Conservation (phyloP, 305 asterid genomes). For the Salvia sclarea region DNA sequence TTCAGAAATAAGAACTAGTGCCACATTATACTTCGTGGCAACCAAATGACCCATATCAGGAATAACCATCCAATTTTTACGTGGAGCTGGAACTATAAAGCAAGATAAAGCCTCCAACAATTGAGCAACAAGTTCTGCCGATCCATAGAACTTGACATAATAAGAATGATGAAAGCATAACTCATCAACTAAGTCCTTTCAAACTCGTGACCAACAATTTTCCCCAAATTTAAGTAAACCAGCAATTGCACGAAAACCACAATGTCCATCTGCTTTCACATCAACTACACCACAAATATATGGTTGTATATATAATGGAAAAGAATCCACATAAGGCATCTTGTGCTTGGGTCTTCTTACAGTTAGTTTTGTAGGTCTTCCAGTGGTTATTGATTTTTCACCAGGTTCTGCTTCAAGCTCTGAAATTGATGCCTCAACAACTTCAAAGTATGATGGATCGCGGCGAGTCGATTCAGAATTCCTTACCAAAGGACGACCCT, state of each 20-base stretch:
- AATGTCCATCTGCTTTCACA: neutral
- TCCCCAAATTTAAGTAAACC: neutral
- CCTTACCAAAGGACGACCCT: neutral
- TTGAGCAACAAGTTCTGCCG: neutral
- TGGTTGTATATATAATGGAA: neutral
- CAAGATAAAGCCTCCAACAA: neutral
- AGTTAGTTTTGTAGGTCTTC: neutral
- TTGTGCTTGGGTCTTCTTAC: neutral
- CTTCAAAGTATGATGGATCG: neutral
- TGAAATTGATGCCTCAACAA: neutral
- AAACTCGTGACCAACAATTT: neutral
- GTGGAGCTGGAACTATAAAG: neutral
- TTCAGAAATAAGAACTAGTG: neutral
- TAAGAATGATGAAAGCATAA: neutral
- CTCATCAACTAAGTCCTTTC: neutral
- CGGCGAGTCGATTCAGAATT: neutral
- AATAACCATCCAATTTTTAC: neutral
- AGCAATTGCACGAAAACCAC: neutral
- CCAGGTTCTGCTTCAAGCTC: neutral
- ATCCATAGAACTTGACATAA: constrained; percentile 5
- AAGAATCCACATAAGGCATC: neutral
- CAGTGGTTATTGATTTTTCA: neutral
- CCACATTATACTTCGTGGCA: neutral
- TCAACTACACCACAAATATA: neutral
- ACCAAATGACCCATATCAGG: constrained; percentile 5